These are phyloP conservation scores for Cladorrhinum samala DNA, from an alignment of 495 filamentous ascomycete species.

Conservation along the genomic window DNA sequence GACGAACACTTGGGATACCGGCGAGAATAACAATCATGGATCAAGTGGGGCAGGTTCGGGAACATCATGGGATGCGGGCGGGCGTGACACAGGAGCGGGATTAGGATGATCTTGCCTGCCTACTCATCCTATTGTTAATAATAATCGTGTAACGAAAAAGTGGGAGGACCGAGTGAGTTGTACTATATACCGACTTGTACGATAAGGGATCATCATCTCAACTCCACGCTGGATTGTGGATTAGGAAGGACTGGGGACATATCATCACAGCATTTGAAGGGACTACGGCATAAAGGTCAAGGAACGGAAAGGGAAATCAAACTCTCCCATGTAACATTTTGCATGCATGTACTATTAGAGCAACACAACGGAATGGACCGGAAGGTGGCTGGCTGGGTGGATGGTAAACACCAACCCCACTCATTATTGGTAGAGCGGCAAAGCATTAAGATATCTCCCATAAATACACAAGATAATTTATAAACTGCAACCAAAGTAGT, in stretches of 20 bases:
- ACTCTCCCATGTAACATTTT: neutral
- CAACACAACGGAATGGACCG: neutral
- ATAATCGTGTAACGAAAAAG: neutral
- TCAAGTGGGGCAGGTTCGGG: too few species aligned
- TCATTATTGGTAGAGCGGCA: conserved; percentile 22
- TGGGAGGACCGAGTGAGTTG: neutral
- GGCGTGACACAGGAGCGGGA: too few species aligned
- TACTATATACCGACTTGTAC: neutral
- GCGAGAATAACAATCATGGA: neutral
- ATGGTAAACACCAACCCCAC: conserved; percentile 8
- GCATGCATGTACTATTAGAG: neutral
- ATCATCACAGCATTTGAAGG: too few species aligned
- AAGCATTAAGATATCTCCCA: too few species aligned
- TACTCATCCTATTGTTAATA: neutral
- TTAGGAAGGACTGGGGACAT: neutral
- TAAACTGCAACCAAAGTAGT: too few species aligned
- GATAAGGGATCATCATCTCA: neutral
- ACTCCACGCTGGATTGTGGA: neutral
- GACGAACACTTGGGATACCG: neutral
- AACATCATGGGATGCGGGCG: too few species aligned
- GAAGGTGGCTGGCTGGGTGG: neutral
- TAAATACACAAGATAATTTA: too few species aligned
- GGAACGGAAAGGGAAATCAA: neutral
- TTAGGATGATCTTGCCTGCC: too few species aligned
- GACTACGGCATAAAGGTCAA: neutral